Conservation (phyloP, 371 early-diverging fungal species). For the Sporodiniella umbellata region DNA sequence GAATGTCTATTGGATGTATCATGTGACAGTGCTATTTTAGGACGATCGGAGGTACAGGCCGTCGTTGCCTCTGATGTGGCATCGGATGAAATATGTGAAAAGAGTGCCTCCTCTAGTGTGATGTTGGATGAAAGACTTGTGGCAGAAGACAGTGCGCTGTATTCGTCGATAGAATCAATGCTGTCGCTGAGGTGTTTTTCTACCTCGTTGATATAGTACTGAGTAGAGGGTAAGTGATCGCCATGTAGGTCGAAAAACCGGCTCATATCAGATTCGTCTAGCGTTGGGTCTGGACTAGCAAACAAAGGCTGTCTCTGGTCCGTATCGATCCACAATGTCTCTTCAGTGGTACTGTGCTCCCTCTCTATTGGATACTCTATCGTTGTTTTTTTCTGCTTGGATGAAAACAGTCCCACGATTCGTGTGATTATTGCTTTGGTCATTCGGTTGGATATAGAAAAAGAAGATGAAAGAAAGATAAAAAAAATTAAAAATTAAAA, state of each 20-base stretch:
- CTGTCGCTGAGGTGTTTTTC: background rate
- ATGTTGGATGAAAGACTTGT: conserved; percentile 8
- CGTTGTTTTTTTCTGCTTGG: background rate
- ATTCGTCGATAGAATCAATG: conserved; percentile 7
- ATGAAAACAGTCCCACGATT: conserved; percentile 3
- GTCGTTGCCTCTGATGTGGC: conserved; percentile 14
- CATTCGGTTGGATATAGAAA: conserved; percentile 3
- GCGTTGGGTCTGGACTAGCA: background rate
- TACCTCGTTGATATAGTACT: background rate
- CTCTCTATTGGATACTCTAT: background rate
- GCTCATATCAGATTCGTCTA: conserved; percentile 6
- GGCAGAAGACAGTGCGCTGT: conserved; percentile 6
- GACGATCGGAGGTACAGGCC: conserved; percentile 6
- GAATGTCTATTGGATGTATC: background rate
- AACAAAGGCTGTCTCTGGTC: conserved; percentile 1
- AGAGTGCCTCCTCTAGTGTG: conserved; percentile 18
- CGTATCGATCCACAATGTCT: background rate
- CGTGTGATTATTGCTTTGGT: conserved; percentile 10
- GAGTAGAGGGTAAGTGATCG: background rate
- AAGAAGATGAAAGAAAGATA: background rate
- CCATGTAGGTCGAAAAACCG: conserved; percentile 2
- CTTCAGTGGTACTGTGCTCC: background rate
- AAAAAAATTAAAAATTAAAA: conserved; percentile 1
- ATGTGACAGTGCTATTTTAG: conserved; percentile 12
- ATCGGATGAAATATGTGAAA: conserved; percentile 20